Conservation (phyloP, 805 yeast genomes). For the Monosporozyma solicola region DNA sequence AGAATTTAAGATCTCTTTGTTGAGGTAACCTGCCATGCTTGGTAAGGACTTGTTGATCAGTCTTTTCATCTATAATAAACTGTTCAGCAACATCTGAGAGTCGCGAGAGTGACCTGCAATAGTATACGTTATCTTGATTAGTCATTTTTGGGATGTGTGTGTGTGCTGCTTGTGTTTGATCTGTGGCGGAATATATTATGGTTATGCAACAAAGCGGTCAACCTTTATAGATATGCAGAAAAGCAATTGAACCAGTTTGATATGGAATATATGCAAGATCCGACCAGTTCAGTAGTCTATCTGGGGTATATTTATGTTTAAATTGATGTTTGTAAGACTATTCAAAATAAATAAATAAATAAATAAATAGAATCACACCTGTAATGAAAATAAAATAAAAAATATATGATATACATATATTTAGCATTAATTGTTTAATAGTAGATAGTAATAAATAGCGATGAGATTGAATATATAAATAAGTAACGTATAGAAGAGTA, state of each 20-base stretch:
- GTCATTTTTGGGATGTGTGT: neutral
- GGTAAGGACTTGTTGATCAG: slow-evolving; percentile 1
- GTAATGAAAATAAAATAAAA: neutral
- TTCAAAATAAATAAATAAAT: no score
- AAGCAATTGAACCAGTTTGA: neutral
- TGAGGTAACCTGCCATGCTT: neutral
- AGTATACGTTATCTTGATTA: neutral
- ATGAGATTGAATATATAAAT: neutral
- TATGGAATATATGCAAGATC: neutral
- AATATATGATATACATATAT: neutral
- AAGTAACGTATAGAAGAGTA: neutral
- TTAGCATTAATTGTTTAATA: neutral
- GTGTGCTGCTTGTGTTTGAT: neutral
- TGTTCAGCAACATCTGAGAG: slow-evolving; percentile 12
- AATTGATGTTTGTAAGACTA: neutral
- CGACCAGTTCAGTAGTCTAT: neutral
- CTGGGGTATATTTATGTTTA: neutral
- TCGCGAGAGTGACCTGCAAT: slow-evolving; percentile 5
- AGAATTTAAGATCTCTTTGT: slow-evolving; percentile 15
- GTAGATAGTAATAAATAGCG: neutral
- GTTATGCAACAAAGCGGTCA: no score
- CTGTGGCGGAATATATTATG: neutral
- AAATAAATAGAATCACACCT: neutral
- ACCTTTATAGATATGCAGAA: no score
- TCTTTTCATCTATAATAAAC: slow-evolving; percentile 13